These are phyloP conservation scores for Colletotrichum sp. DNA, from an alignment of 2,329 filamentous ascomycete species.

Conservation along the genomic window DNA sequence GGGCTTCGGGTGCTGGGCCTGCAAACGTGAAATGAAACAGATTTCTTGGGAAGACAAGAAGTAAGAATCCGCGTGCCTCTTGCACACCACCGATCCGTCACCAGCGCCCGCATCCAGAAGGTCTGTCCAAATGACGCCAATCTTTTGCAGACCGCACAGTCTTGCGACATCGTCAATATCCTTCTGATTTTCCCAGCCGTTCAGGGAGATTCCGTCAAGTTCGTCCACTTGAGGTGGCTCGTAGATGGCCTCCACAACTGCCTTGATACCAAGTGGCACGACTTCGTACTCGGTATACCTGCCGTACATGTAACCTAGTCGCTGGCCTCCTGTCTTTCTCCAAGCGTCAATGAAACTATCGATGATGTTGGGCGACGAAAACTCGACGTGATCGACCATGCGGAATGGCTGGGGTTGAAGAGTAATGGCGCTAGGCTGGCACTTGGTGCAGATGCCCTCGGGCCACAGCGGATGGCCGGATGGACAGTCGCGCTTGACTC, in stretches of 20 bases:
- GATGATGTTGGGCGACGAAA: conserved; percentile 82
- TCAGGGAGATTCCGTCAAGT: conserved; percentile 83
- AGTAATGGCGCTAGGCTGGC: conserved; percentile 95
- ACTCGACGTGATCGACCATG: conserved; percentile 98
- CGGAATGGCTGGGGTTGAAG: conserved; percentile 92
- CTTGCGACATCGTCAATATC: conserved; percentile 82
- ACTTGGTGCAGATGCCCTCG: conserved; percentile 97
- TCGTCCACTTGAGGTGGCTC: conserved; percentile 93
- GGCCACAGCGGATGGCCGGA: conserved; percentile 94
- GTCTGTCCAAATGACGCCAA: conserved; percentile 96
- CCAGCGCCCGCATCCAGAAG: conserved; percentile 80
- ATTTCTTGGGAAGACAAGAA: conserved; percentile 93
- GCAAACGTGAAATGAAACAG: conserved; percentile 84
- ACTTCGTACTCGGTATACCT: conserved; percentile 89
- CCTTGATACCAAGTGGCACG: conserved; percentile 92
- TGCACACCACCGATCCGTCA: conserved; percentile 90
- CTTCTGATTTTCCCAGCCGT: conserved; percentile 84
- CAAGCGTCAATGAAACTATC: conserved; percentile 92
- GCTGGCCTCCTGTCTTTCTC: conserved; percentile 83
- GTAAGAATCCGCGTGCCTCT: conserved; percentile 93
- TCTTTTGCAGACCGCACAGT: conserved; percentile 83
- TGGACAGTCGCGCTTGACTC: conserved; percentile 87
- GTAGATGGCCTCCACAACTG: conserved; percentile 95
- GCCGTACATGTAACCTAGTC: conserved; percentile 90
- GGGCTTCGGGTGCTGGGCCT: conserved; percentile 85